These are phyloP conservation scores for Mimosa bimucronata DNA, from an alignment of 306 rosid species.

Conservation along the genomic window DNA sequence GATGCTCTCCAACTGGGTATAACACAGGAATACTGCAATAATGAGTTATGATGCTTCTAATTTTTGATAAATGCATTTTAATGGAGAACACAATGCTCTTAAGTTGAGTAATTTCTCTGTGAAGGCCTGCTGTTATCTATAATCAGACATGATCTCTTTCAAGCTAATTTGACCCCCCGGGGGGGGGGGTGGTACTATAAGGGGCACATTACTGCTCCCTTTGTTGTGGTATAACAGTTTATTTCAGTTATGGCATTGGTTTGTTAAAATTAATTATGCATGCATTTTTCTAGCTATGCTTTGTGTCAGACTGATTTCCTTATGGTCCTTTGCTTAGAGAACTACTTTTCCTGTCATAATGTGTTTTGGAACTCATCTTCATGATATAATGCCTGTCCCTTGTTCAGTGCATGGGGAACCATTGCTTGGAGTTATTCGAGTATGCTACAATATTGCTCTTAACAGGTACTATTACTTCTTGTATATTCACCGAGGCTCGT, in stretches of 20 bases:
- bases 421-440: constrained; percentile 90
- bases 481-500: constrained; percentile 30
- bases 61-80: background rate
- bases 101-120: background rate
- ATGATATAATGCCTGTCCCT: constrained; percentile 26
- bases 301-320: constrained; percentile 19
- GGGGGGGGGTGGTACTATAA: background rate
- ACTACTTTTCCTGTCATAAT: constrained; percentile 30
- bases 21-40: too few relatives aligned
- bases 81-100: background rate
- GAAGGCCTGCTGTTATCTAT: background rate
- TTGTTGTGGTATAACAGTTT: background rate
- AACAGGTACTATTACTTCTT: constrained; percentile 71
- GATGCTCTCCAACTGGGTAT: too few relatives aligned
- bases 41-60: background rate
- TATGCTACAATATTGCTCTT: constrained; percentile 98
- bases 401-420: constrained; percentile 95
- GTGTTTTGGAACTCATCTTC: constrained; percentile 29
- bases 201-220: background rate
- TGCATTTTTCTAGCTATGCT: constrained; percentile 23
- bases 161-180: background rate
- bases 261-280: constrained; percentile 22
- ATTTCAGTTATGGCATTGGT: constrained; percentile 13
- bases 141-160: background rate
- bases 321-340: constrained; percentile 29